Evolutionary conservation across 2,329 filamentous ascomycete genomes (phyloP).

Genomic region (Rutstroemia sydowiana): DNA sequence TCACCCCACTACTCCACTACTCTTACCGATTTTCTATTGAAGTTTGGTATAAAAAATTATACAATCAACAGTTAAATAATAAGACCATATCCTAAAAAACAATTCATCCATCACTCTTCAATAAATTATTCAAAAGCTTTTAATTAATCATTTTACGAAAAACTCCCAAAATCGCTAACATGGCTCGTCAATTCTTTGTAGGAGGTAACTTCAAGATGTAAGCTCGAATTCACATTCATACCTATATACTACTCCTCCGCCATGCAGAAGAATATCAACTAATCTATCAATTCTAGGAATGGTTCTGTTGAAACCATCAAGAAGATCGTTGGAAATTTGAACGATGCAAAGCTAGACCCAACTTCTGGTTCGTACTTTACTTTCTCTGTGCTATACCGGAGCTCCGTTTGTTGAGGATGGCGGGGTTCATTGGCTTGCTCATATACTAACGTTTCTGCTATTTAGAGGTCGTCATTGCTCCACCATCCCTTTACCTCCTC

Average conservation of each 20-base stretch:
- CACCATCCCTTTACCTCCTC: constrained; percentile 83
- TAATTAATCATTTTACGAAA: constrained; percentile 1
- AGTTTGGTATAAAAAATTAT: constrained; percentile 3
- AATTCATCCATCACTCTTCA: not conserved
- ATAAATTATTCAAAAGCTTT: not conserved
- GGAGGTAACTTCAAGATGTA: constrained; percentile 99
- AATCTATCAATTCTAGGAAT: constrained; percentile 57
- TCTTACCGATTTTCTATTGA: constrained; percentile 3
- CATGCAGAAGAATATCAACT: constrained; percentile 5
- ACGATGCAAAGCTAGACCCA: constrained; percentile 72
- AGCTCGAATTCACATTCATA: constrained; percentile 27
- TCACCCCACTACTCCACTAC: constrained; percentile 5
- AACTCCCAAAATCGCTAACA: constrained; percentile 34
- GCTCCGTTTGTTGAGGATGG: not conserved
- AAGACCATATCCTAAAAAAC: not conserved
- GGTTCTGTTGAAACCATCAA: constrained; percentile 84
- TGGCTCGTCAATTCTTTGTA: constrained; percentile 95
- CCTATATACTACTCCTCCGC: not conserved
- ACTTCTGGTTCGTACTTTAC: constrained; percentile 54
- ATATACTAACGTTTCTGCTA: not conserved
- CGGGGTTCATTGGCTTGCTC: not conserved
- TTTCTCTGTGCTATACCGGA: not conserved
- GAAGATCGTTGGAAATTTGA: constrained; percentile 83
- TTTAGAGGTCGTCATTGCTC: constrained; percentile 90
- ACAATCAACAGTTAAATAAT: not conserved